Evolutionary conservation across 371 early-diverging fungal genomes (phyloP).

Genomic region (Syncephalastrum racemosum): DNA sequence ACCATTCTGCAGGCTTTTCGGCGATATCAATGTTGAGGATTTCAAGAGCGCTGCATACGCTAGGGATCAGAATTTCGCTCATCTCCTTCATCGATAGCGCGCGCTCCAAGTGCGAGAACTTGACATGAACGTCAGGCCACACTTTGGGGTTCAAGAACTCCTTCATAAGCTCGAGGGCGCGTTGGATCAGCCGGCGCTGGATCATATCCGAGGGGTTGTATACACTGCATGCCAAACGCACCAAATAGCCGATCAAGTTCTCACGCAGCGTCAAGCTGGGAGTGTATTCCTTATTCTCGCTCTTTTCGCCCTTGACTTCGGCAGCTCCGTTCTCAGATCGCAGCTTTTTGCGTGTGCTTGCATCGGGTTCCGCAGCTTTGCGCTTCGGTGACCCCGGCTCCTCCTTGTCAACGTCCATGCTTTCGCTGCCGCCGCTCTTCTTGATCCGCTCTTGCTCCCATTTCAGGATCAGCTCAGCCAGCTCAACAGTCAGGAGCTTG

Average conservation of each 20-base stretch:
- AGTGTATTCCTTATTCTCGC: slow-evolving; percentile 38
- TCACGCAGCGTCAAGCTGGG: slow-evolving; percentile 64
- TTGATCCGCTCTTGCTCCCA: slow-evolving; percentile 78
- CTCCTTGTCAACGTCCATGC: slow-evolving; percentile 16
- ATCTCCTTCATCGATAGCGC: slow-evolving; percentile 43
- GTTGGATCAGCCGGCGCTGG: slow-evolving; percentile 55
- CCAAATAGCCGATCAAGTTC: slow-evolving; percentile 66
- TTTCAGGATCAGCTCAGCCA: slow-evolving; percentile 83
- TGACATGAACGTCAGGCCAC: slow-evolving; percentile 64
- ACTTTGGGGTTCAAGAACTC: slow-evolving; percentile 57
- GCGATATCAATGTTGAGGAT: slow-evolving; percentile 65
- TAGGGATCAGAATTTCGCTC: slow-evolving; percentile 37
- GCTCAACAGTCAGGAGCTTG: slow-evolving; percentile 81
- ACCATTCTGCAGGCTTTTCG: slow-evolving; percentile 65
- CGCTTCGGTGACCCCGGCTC: slow-evolving; percentile 19
- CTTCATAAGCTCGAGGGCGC: slow-evolving; percentile 64
- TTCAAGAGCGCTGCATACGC: slow-evolving; percentile 69
- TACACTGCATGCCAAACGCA: slow-evolving; percentile 70
- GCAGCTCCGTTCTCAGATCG: slow-evolving; percentile 9
- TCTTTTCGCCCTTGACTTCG: background rate
- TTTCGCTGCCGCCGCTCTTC: slow-evolving; percentile 22
- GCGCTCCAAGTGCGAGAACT: slow-evolving; percentile 51
- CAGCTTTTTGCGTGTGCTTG: slow-evolving; percentile 14
- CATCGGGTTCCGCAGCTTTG: slow-evolving; percentile 17
- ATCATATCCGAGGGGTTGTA: slow-evolving; percentile 52